phyloP scores from a whole-genome alignment of 352 stramenopile species.

The Albugo candida region DNA sequence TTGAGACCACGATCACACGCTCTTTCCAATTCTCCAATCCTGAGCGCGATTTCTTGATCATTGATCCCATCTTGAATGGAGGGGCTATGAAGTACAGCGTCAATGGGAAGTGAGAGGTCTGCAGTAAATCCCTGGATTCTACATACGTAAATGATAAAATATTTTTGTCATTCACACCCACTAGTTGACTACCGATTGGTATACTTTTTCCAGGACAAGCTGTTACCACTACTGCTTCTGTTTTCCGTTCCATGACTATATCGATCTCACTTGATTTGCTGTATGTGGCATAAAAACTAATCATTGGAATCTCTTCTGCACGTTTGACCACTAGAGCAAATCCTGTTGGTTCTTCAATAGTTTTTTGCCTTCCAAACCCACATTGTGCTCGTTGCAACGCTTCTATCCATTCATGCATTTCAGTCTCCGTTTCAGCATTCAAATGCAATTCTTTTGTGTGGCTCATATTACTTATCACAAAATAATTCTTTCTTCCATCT shows the following conservation, averaged over 20 bases:
- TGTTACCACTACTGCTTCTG: conserved; percentile 51
- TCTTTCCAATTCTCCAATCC: conserved; percentile 74
- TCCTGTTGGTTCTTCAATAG: conserved; percentile 32
- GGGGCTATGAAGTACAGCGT: conserved; percentile 59
- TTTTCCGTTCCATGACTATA: conserved; percentile 52
- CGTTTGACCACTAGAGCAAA: conserved; percentile 55
- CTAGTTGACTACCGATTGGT: conserved; percentile 49
- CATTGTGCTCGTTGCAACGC: conserved; percentile 59
- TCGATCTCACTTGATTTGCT: conserved; percentile 34
- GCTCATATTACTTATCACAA: conserved; percentile 63
- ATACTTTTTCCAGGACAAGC: conserved; percentile 25
- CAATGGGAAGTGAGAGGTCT: conserved; percentile 33
- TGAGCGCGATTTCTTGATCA: conserved; percentile 64
- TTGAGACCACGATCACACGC: conserved; percentile 56
- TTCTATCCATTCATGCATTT: conserved; percentile 79
- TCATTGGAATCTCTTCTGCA: conserved; percentile 57
- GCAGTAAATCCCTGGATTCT: conserved; percentile 27
- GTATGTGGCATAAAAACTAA: conserved; percentile 39
- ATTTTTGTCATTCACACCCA: conserved; percentile 32
- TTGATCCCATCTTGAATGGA: conserved; percentile 56
- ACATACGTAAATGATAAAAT: conserved; percentile 45
- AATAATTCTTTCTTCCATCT: conserved; percentile 69
- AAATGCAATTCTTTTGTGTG: conserved; percentile 62
- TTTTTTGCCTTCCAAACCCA: conserved; percentile 22
- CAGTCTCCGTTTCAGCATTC: conserved; percentile 55